phyloP scores from a whole-genome alignment of 768 basidiomycete species.

The Gymnopilus dilepis region DNA sequence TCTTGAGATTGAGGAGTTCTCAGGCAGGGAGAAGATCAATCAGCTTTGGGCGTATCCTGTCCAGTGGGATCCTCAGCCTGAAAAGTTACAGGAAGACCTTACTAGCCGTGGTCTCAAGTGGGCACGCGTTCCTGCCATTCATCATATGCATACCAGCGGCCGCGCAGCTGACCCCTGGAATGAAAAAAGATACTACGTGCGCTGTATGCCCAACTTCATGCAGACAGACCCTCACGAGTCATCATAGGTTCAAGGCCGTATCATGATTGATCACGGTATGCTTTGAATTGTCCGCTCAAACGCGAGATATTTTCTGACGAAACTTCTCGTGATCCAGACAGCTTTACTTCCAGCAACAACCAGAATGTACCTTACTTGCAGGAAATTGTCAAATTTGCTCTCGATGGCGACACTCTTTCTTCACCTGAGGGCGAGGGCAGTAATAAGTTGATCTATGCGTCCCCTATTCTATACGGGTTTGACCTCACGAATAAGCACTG shows the following conservation, averaged over 20 bases:
- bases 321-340: background rate
- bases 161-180: too few relatives aligned
- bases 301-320: background rate
- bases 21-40: background rate
- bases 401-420: background rate
- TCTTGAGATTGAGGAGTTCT: background rate
- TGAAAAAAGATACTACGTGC: too few relatives aligned
- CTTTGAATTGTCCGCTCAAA: background rate
- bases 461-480: constrained; percentile 5
- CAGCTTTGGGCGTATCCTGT: background rate
- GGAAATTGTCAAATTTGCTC: background rate
- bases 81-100: background rate
- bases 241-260: background rate
- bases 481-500: constrained; percentile 57
- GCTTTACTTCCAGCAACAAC: background rate
- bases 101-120: background rate
- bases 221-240: too few relatives aligned
- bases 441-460: background rate
- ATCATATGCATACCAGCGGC: background rate
- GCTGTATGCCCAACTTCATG: too few relatives aligned
- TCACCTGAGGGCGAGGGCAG: background rate
- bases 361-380: background rate
- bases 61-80: background rate
- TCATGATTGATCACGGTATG: background rate
- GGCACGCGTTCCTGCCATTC: background rate